phyloP scores from a whole-genome alignment of 768 basidiomycete genomes.

The Termitomyces sp. region DNA sequence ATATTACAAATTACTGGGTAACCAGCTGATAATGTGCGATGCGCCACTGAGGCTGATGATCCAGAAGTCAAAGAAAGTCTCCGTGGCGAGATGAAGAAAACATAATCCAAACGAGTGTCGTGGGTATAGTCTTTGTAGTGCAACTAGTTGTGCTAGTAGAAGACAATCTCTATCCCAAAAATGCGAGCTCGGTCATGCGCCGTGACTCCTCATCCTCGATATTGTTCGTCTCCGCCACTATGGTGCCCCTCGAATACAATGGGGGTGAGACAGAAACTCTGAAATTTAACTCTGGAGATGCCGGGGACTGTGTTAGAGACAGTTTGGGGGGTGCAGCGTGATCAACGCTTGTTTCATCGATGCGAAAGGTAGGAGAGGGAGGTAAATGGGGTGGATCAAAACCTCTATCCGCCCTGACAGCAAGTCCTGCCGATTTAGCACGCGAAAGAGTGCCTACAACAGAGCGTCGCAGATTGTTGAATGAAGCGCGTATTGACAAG shows the following conservation, averaged over 20 bases:
- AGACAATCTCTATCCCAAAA: slow-evolving; percentile 34
- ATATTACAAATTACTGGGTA: neutral
- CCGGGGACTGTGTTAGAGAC: slow-evolving; percentile 6
- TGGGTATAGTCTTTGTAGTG: neutral
- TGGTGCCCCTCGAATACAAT: slow-evolving; percentile 54
- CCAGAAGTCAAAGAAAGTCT: neutral
- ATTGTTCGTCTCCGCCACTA: slow-evolving; percentile 41
- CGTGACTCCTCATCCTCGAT: slow-evolving; percentile 68
- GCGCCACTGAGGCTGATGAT: slow-evolving; percentile 1
- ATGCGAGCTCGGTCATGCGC: slow-evolving; percentile 68
- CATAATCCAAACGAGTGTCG: slow-evolving; percentile 1
- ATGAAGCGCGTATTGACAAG: slow-evolving; percentile 28
- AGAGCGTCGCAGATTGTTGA: slow-evolving; percentile 41
- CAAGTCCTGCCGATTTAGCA: slow-evolving; percentile 9
- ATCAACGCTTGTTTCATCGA: slow-evolving; percentile 2
- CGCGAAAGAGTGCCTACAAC: slow-evolving; percentile 30
- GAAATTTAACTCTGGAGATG: neutral
- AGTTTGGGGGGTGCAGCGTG: slow-evolving; percentile 1
- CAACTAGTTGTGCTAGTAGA: neutral
- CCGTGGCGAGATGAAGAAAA: neutral
- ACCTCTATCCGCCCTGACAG: slow-evolving; percentile 15
- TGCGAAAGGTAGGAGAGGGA: slow-evolving; percentile 29
- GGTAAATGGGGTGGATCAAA: slow-evolving; percentile 30
- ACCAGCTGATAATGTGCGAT: neutral
- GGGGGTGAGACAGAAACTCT: slow-evolving; percentile 47